A percentile compares a stretch with the other conserved stretches of the same genome.
These are phyloP conservation scores for Puccinia coronata DNA, from an alignment of 1,284 basidiomycete species.

Conservation along the genomic window DNA sequence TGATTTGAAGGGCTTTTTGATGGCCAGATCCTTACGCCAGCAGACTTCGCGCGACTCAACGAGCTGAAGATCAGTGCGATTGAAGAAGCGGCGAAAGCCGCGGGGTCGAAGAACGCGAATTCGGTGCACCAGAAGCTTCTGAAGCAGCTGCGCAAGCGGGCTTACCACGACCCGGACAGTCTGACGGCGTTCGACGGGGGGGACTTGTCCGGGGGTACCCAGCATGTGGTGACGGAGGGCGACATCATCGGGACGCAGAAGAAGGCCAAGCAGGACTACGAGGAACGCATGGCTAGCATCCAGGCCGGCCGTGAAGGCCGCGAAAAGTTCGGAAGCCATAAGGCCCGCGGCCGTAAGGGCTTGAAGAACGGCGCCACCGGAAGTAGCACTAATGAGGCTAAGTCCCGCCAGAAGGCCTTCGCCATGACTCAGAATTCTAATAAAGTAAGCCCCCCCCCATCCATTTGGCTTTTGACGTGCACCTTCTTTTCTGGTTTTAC, in stretches of 20 bases:
- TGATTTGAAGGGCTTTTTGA: background rate
- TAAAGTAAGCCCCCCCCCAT: constrained; percentile 12
- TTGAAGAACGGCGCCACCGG: constrained; percentile 58
- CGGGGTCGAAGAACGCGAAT: constrained; percentile 70
- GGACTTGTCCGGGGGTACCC: constrained; percentile 51
- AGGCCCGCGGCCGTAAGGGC: constrained; percentile 55
- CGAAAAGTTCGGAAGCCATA: constrained; percentile 77
- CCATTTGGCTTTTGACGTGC: background rate
- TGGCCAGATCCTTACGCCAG: constrained; percentile 87
- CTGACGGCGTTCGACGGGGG: constrained; percentile 56
- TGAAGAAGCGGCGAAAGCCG: constrained; percentile 65
- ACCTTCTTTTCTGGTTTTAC: background rate
- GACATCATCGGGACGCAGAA: constrained; percentile 93
- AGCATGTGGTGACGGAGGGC: constrained; percentile 73
- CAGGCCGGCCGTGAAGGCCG: constrained; percentile 90
- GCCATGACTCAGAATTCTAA: constrained; percentile 49
- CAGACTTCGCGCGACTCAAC: constrained; percentile 90
- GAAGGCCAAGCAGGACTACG: constrained; percentile 90
- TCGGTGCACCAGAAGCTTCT: constrained; percentile 82
- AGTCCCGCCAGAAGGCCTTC: constrained; percentile 42
- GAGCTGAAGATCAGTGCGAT: constrained; percentile 73
- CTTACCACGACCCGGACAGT: constrained; percentile 23
- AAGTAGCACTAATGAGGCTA: constrained; percentile 46
- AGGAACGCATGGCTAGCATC: constrained; percentile 88
- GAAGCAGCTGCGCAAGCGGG: constrained; percentile 62